phyloP scores from a whole-genome alignment of 1,284 basidiomycete species.

The Lignosus rhinocerotis region DNA sequence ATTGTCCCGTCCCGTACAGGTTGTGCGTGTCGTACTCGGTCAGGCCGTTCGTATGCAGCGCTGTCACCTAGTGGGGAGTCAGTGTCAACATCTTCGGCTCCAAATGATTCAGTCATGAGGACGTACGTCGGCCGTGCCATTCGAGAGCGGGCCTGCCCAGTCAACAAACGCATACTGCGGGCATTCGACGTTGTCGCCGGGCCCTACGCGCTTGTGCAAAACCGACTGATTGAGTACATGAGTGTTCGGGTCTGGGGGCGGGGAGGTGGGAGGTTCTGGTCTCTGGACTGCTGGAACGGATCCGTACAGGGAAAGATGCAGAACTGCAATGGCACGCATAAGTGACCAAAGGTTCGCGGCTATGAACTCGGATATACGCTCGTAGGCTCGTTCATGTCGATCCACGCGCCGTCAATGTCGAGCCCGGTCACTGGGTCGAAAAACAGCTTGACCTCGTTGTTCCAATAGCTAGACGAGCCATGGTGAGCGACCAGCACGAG shows the following conservation, averaged over 20 bases:
- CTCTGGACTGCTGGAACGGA: slow-evolving; percentile 53
- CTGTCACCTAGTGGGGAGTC: background rate
- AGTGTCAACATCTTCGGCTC: background rate
- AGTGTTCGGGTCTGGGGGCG: slow-evolving; percentile 55
- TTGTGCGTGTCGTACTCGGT: slow-evolving; percentile 66
- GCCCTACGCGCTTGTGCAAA: slow-evolving; percentile 35
- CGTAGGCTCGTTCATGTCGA: slow-evolving; percentile 74
- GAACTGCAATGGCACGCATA: background rate
- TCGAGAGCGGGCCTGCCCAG: slow-evolving; percentile 47
- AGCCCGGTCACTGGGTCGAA: slow-evolving; percentile 58
- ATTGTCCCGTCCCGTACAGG: slow-evolving; percentile 62
- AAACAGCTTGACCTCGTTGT: slow-evolving; percentile 59
- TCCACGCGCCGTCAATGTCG: slow-evolving; percentile 69
- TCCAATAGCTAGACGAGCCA: slow-evolving; percentile 51
- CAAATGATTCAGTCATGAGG: background rate
- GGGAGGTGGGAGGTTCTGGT: slow-evolving; percentile 52
- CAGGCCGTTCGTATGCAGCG: slow-evolving; percentile 46
- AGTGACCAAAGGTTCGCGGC: slow-evolving; percentile 34
- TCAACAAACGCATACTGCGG: slow-evolving; percentile 64
- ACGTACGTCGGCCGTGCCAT: slow-evolving; percentile 54
- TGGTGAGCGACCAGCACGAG: rapidly evolving
- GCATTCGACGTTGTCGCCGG: slow-evolving; percentile 40
- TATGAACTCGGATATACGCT: slow-evolving; percentile 67
- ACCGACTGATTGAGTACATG: slow-evolving; percentile 48
- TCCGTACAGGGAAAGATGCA: slow-evolving; percentile 66